These are phyloP conservation scores for Immersiella caudata DNA, from an alignment of 495 filamentous ascomycete species.

Conservation along the genomic window DNA sequence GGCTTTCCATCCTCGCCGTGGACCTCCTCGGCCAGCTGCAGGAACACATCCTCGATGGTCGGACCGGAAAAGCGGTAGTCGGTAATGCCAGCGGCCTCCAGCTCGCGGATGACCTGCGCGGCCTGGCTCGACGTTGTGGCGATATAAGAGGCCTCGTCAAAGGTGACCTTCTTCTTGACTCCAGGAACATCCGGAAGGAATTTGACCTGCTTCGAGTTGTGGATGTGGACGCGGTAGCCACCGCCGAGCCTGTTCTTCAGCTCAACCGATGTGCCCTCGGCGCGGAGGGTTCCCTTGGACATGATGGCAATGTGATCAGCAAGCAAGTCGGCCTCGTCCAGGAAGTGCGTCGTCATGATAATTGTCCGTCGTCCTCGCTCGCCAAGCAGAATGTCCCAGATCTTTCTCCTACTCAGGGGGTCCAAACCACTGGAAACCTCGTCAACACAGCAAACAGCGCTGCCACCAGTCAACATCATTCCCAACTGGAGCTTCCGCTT, in stretches of 20 bases:
- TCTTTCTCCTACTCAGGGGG: conserved; percentile 76
- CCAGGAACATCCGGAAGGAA: conserved; percentile 57
- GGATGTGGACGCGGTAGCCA: conserved; percentile 77
- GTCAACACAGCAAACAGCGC: conserved; percentile 82
- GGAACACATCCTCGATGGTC: conserved; percentile 85
- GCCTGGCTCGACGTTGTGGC: conserved; percentile 64
- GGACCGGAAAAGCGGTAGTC: conserved; percentile 81
- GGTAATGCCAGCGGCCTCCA: conserved; percentile 63
- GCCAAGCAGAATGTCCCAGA: conserved; percentile 86
- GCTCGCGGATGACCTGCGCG: conserved; percentile 63
- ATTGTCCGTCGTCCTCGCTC: conserved; percentile 78
- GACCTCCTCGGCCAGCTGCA: conserved; percentile 76
- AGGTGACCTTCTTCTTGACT: conserved; percentile 58
- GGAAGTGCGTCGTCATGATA: conserved; percentile 82
- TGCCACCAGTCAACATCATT: conserved; percentile 92
- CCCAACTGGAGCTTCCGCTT: conserved; percentile 88
- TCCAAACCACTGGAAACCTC: conserved; percentile 85
- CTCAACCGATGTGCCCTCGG: conserved; percentile 75
- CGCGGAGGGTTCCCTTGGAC: conserved; percentile 70
- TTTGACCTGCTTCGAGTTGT: conserved; percentile 49
- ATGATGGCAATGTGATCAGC: conserved; percentile 79
- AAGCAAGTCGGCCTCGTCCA: conserved; percentile 77
- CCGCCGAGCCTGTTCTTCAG: conserved; percentile 69
- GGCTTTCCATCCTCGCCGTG: conserved; percentile 38
- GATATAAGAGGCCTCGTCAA: conserved; percentile 71